Base-by-base conservation (phyloP, 345 rosid species). In the Boechera retrofracta region DNA sequence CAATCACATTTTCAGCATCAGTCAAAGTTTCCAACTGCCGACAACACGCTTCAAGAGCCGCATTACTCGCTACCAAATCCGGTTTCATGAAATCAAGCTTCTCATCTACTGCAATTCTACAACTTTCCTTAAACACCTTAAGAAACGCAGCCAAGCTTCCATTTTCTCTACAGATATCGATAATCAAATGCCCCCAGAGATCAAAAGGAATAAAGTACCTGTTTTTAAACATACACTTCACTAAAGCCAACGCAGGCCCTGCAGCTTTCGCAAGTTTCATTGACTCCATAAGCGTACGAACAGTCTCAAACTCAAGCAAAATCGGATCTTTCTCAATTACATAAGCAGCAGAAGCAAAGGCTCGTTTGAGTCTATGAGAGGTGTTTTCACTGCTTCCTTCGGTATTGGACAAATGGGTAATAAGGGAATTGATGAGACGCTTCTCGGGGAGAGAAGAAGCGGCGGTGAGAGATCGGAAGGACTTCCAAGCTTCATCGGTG, bases 401-500 rank as follows among this genome's bases (percentile, higher is more conserved):
- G 4, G 10, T 3, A 16, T 0, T 3, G 45, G 95, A 83, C 31
- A 94, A 79, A 73, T 87, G 92, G 62, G 81, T 67, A 58, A 94
- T 85, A 42, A 94, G 91, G 28, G 91, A 82, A 65, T 94, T 94
- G 53, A 89, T 72, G 76, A 94, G 89, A 52, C 83, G 74, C 81
- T 79, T 89, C 10, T 76, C 52, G 0, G 97, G 96, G 45, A 88
- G 84, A 41, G 77, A 51, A 64, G 94, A 87, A 39, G 80, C 75
- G 56, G 87, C 42, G 11, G 87, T 76, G 67, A 94, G 86, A 28
- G 89, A 78, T 82, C 88, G 88, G 82, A 94, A 94, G 52, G 91
- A 85, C 47, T 82, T 90, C 98, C 97, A 94, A 36, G 98, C 96
- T 62, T 81, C 86, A 74, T 88, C 90, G 7, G 89, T 89, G 83